Evolutionary conservation across 2,329 filamentous ascomycete genomes (phyloP).

Genomic region (Talaromyces marneffei): DNA sequence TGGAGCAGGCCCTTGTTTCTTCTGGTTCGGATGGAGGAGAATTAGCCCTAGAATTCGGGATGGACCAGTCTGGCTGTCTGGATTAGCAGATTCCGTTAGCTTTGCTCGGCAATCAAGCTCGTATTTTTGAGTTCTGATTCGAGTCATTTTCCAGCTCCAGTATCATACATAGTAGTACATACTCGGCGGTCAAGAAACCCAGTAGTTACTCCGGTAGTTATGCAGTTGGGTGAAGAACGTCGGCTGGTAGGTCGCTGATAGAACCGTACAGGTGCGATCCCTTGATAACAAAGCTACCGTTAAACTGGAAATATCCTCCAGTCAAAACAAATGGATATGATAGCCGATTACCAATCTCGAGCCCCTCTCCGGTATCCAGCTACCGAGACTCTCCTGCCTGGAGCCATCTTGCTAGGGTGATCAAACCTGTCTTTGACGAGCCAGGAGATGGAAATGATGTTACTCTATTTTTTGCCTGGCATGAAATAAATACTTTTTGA

Average conservation of each 20-base stretch:
- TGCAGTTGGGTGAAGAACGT: not conserved
- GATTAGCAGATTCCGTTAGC: not conserved
- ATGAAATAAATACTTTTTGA: not conserved
- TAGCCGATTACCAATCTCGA: not conserved
- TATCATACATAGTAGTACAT: not conserved
- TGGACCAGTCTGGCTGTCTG: not conserved
- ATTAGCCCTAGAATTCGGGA: not conserved
- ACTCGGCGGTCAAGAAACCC: not conserved
- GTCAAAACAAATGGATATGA: not conserved
- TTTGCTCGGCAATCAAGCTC: not conserved
- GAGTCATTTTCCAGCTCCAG: not conserved
- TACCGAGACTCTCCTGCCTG: not conserved
- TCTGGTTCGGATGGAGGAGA: not conserved
- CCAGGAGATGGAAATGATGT: not conserved
- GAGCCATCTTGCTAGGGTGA: not conserved
- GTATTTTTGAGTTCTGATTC: not conserved
- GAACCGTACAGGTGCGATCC: not conserved
- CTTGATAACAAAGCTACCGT: not conserved
- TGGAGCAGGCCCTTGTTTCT: not conserved
- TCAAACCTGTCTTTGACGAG: not conserved
- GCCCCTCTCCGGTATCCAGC: conserved; percentile 29
- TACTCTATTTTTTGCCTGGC: not conserved
- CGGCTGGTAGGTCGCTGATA: not conserved
- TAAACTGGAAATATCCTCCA: not conserved
- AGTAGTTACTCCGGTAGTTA: not conserved